Base-by-base conservation (phyloP, 331 rosid species). In the Arachis monticola region DNA sequence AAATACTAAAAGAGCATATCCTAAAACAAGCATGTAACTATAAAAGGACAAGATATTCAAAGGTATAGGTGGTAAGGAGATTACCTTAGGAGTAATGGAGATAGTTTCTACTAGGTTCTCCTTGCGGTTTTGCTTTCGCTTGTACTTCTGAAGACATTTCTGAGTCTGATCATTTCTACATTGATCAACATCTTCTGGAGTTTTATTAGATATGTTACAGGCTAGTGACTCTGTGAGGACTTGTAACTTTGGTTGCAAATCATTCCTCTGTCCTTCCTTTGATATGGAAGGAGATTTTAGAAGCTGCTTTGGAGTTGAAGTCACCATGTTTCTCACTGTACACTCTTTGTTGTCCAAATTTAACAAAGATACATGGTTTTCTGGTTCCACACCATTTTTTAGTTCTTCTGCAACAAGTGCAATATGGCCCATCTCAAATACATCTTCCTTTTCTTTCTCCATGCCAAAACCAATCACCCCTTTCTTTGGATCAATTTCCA, bases 71-170 rank as follows among this genome's bases (percentile, higher is more conserved):
- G 57, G 17, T 64, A 9, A 71, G 46, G 27, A 31, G 48, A 82
- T 74, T 58, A 87, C 96, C 83, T 76, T 82, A 1, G 74, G 76
- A 74, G 85, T 60, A 35, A 72, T 5, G 67, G 79, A 61, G 77
- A 78, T 67, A 55, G 82, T 27, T 55, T 77, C 84, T 35, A 72
- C 72, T 60, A 13, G 35, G 60, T 78, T 85, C 79, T 89, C 90
- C 71, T 80, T 81, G 40, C 60, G 71, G 57, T 44, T 79, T 73
- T 60, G 87, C 82, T 82, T 85, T 71, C 47, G 50, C 56, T 82
- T 82, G 64, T 65, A 74, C 73, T 60, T 76, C 58, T 40, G 66
- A 32, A 10, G 14, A 80, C 14, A 32, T 51, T 79, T 82, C 75
- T 78, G 80, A 64, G 50, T 82, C 75, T 78, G 80, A 68, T 55